Evolutionary conservation across 2,329 filamentous ascomycete species (phyloP), one percentile per base, ranked within the genome.

Genomic region (Macrophomina tecta): DNA sequence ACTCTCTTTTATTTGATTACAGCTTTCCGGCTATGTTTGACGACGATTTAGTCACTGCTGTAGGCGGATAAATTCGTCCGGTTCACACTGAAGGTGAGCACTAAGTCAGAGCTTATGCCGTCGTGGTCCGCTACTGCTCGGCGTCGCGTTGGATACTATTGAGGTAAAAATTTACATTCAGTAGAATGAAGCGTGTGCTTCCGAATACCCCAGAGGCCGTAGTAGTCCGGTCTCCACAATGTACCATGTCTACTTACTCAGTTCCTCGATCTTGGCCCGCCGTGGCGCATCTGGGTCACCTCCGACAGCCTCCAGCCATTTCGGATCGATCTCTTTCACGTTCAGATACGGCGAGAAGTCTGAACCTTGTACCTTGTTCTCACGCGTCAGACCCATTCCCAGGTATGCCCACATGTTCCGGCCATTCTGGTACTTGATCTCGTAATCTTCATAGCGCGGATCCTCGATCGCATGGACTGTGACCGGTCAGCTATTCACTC

Each of bases 391-490:
- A 1, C 81, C 80, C 77, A 82, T 79, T 0, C 81, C 80, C 6
- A 82, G 63, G 69, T 74, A 72, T 5, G 79, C 80, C 79, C 79
- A 82, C 1, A 72, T 74, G 53, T 82, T 82, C 64, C 78, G 75
- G n/a, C 6, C 8, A 65, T 79, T 69, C 60, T 73, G 64, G 56
- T 80, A 81, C 42, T 72, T 66, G 58, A 83, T 81, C 0, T 81
- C 74, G 56, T 82, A 81, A 68, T 82, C 81, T 62, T 83, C 81
- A 65, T 78, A 82, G 8, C 81, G 76, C 0, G 79, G 79, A 0
- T 67, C 70, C 46, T 72, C 68, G 18, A 82, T 79, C 9, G 80
- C 73, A 65, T 80, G 73, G 56, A 66, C 69, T 71, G 36, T n/a
- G 8, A 5, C 1, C 18, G 9, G 38, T 65, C n/a, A 65, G 40